Evolutionary conservation across 192 early-diverging fungal species (phyloP), one percentile per base, ranked within the genome.

Genomic region (Obelidium mucronatum): DNA sequence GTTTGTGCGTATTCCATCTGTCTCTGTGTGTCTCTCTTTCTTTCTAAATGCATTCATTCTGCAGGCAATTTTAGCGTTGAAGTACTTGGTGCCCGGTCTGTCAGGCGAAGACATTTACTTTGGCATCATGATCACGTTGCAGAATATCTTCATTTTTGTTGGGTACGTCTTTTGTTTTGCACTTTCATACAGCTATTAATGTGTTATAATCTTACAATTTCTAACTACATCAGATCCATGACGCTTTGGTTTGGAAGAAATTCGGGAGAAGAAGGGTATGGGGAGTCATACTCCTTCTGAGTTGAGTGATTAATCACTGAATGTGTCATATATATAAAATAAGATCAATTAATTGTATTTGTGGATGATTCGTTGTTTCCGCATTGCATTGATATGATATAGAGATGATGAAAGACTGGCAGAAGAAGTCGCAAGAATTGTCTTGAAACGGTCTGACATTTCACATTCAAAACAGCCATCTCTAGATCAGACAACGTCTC

Each of bases 181-280:
- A 22, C 48, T 51, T 22, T 51, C 48, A 13, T 22, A 51, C 8
- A n/a, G n/a, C n/a, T n/a, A n/a, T n/a, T 51, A 51, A 22, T 51
- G 48, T 51, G 48, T 22, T n/a, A n/a, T n/a, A n/a, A n/a, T n/a
- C n/a, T n/a, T n/a, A n/a, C n/a, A n/a, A 44, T 11, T 17, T 44
- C 6, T 17, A 11, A 17, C 17, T 11, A 31, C 51, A 34, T 4
- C 42, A 86, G 84, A 35, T 86, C 84, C 19, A 86, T 86, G 85
- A 70, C 79, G 34, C 67, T 86, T 5, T 86, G 85, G 85, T 86
- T 86, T 62, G 85, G 85, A n/a, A 53, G 82, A 62, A 86, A 86
- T 60, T 1, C 67, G 66, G 37, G 75, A 56, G 36, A 75, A 19
- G 72, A 70, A 26, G 55, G 52, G 13, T 56, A 71, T 39, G 40